These are phyloP conservation scores for Fomitiporia mediterranea DNA, from an alignment of 1,284 basidiomycete genomes.

Conservation along the genomic window DNA sequence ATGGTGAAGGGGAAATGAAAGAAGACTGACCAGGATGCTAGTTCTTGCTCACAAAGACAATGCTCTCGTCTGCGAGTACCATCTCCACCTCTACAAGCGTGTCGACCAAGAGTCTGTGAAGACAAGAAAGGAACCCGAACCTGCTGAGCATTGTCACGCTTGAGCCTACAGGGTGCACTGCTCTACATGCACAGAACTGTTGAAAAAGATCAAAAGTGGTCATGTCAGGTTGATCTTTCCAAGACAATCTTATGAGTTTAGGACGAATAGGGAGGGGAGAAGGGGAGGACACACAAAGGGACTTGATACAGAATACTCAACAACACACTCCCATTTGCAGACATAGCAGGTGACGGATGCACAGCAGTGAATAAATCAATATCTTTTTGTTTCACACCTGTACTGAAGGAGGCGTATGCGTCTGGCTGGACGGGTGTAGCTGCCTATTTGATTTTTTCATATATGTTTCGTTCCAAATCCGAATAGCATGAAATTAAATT, in stretches of 20 bases:
- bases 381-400: constrained; percentile 78
- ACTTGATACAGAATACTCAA: constrained; percentile 80
- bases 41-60: constrained; percentile 64
- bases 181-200: constrained; percentile 34
- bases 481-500: not conserved
- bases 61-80: constrained; percentile 74
- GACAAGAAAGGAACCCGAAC: constrained; percentile 82
- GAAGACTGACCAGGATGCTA: constrained; percentile 53
- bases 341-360: constrained; percentile 59
- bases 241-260: constrained; percentile 18
- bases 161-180: constrained; percentile 74
- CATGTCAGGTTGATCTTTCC: too few species aligned
- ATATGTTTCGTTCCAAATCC: too few species aligned
- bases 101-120: constrained; percentile 82
- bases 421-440: constrained; percentile 57
- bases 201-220: not conserved
- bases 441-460: too few species aligned
- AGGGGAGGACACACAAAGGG: constrained; percentile 59
- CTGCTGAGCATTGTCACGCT: constrained; percentile 84
- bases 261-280: constrained; percentile 12
- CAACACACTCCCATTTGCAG: constrained; percentile 42
- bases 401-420: constrained; percentile 78
- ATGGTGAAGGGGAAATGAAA: not conserved
- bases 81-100: constrained; percentile 83
- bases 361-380: constrained; percentile 72